Evolutionary conservation across 1,284 basidiomycete genomes (phyloP), one percentile per base, ranked within the genome.

Genomic region (Malassezia sp.): DNA sequence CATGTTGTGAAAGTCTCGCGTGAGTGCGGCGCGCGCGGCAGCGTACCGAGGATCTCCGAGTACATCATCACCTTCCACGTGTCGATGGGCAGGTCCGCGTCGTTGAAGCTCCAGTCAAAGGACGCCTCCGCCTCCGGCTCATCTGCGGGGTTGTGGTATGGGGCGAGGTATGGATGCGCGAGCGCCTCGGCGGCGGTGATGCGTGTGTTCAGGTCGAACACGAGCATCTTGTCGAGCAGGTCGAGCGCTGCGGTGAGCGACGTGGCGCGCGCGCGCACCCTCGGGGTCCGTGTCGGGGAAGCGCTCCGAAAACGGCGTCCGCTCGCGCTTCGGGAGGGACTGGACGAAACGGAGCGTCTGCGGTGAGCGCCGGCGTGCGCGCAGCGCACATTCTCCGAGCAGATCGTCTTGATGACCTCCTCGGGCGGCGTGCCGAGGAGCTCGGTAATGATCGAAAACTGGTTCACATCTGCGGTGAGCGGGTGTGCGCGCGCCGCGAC

Each of bases 91-190:
- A 99, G 76, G 71, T 99, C 91, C n/a, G 93, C 93, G 61, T 99
- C 91, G 73, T 99, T 99, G 80, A 99, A 97, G 64, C 82, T 85
- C 91, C 91, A 99, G 73, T 99, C 91, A 65, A 97, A 99, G 65
- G 86, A 83, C 71, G 96, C 90, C 27, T 78, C 80, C 7, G 91
- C 87, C 33, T 84, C 82, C 5, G 93, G 91, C 72, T 99, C 93
- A 70, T 99, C 91, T 7, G 88, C 89, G 7, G 91, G 89, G 74
- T 99, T 93, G 71, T 97, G 93, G 71, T 99, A 99, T 8, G 91
- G 91, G 5, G 86, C 80, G 17, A 99, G 85, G 73, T 97, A 97
- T 63, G 87, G 84, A 73, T 97, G 89, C 5, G 77, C 77, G 38
- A 99, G 78, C n/a, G 83, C 88, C 56, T 89, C 80, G 23, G 85